Conservation (phyloP, 345 rosid species). For the Passiflora organensis region DNA sequence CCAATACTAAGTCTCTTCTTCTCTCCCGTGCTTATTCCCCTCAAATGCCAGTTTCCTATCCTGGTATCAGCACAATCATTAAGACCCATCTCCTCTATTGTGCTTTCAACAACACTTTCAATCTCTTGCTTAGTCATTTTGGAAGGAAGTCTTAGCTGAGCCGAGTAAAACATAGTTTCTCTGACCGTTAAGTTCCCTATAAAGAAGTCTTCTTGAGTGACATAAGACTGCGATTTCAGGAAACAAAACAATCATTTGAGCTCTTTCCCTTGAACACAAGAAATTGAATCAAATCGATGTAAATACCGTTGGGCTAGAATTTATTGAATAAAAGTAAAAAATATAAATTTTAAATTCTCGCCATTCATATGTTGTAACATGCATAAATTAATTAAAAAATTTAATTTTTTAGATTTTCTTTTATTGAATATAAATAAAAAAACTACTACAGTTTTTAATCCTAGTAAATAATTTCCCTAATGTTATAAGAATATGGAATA, state of each 20-base stretch:
- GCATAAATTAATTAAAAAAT: background rate
- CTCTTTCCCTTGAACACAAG: background rate
- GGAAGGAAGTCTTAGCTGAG: conserved; percentile 21
- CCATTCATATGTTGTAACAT: background rate
- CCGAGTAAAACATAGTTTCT: conserved; percentile 31
- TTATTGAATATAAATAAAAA: no score
- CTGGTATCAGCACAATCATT: conserved; percentile 20
- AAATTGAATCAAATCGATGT: no score
- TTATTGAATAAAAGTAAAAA: background rate
- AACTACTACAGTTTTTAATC: no score
- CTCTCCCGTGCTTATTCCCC: conserved; percentile 34
- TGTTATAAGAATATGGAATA: no score
- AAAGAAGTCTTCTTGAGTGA: conserved; percentile 15
- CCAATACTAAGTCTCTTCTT: conserved; percentile 33
- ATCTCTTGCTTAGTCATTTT: conserved; percentile 14
- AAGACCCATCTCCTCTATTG: conserved; percentile 34
- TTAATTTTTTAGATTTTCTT: no score
- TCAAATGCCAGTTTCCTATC: conserved; percentile 35
- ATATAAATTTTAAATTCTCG: background rate
- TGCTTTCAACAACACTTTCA: conserved; percentile 12
- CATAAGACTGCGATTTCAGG: conserved; percentile 20
- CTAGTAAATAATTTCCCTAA: no score
- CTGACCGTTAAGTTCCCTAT: conserved; percentile 23
- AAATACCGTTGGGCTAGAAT: no score
- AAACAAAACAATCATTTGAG: background rate